A percentile compares a stretch with the other conserved stretches of the same genome.
These are phyloP conservation scores for Phytophthora fragariae DNA, from an alignment of 352 stramenopile genomes.

Conservation along the genomic window DNA sequence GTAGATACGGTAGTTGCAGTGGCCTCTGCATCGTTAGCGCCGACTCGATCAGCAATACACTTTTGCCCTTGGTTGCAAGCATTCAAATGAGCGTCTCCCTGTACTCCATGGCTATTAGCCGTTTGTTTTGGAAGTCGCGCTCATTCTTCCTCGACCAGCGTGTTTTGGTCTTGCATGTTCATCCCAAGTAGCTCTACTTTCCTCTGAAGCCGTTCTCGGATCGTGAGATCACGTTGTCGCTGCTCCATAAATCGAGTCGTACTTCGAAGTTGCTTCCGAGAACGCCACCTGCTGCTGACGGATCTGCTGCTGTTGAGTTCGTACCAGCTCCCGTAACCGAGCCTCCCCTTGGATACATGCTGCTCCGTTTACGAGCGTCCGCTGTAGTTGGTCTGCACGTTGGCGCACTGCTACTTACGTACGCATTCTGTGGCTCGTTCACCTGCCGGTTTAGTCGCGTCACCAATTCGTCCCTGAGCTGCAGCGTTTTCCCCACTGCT, in stretches of 20 bases:
- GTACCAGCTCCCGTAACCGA: neutral
- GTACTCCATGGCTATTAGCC: neutral
- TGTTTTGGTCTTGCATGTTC: slow-evolving; percentile 5
- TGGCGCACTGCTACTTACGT: neutral
- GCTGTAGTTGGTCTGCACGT: slow-evolving; percentile 14
- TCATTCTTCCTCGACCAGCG: slow-evolving; percentile 1
- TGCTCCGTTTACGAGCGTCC: neutral
- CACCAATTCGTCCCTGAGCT: neutral
- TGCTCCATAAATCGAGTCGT: neutral
- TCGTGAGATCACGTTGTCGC: neutral
- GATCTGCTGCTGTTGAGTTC: slow-evolving; percentile 1
- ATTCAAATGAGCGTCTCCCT: neutral
- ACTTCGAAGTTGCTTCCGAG: slow-evolving; percentile 1
- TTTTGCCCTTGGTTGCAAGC: neutral
- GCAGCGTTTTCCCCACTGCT: neutral
- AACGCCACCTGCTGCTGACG: slow-evolving; percentile 3
- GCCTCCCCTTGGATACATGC: slow-evolving; percentile 1
- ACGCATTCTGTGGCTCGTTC: neutral
- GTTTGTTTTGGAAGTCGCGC: neutral
- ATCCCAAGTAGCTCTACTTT: slow-evolving; percentile 1
- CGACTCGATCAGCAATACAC: no score
- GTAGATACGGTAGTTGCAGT: no score
- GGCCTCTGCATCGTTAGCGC: no score
- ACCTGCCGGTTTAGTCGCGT: neutral
- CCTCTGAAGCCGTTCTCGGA: neutral